Conservation (phyloP, 1,139 yeast genomes). For the Candida glucosophila region DNA sequence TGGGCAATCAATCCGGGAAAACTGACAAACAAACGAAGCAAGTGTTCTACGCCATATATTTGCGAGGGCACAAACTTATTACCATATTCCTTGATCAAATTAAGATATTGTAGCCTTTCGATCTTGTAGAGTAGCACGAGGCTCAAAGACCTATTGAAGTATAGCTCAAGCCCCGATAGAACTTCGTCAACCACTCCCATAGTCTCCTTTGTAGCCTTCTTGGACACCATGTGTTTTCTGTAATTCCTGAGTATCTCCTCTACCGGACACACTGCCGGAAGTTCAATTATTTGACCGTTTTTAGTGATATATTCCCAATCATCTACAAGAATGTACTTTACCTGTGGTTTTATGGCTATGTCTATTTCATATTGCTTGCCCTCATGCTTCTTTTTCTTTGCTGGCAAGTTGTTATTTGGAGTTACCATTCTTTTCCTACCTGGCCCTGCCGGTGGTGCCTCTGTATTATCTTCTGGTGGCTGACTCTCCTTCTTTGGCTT, state of each 20-base stretch:
- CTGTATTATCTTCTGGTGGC: constrained; percentile 1
- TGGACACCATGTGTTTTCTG: constrained; percentile 18
- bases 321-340: constrained; percentile 70
- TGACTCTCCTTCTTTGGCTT: constrained; percentile 3
- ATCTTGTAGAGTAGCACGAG: constrained; percentile 69
- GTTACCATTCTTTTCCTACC: neutral
- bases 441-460: constrained; percentile 2
- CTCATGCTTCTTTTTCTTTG: constrained; percentile 9
- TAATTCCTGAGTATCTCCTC: constrained; percentile 44
- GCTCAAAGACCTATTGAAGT: constrained; percentile 72
- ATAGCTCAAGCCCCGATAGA: constrained; percentile 57
- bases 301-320: constrained; percentile 92
- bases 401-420: neutral
- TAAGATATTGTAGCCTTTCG: constrained; percentile 75
- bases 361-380: constrained; percentile 29
- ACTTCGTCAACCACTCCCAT: constrained; percentile 57
- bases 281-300: constrained; percentile 55
- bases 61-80: constrained; percentile 23
- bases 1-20: constrained; percentile 75
- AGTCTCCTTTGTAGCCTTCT: constrained; percentile 18
- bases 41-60: constrained; percentile 72
- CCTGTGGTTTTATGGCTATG: constrained; percentile 50
- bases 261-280: constrained; percentile 53
- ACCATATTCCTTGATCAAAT: constrained; percentile 27
- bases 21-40: constrained; percentile 63